These are phyloP conservation scores for Verticillium dahliae DNA, from an alignment of 2,329 filamentous ascomycete species.

Conservation along the genomic window DNA sequence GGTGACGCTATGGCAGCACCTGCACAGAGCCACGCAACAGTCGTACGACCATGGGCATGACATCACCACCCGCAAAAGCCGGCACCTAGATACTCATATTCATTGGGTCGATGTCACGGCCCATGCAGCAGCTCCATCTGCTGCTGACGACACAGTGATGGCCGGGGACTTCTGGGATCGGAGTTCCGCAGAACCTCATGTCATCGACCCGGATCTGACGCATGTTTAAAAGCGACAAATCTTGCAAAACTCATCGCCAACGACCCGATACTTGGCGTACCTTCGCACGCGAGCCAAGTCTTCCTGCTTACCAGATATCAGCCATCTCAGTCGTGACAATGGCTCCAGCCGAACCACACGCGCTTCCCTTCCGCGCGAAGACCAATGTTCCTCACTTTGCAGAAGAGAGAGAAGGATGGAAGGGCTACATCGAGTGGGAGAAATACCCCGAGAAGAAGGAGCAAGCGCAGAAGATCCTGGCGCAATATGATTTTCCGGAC, in stretches of 20 bases:
- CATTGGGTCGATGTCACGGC: not conserved
- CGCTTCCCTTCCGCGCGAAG: not conserved
- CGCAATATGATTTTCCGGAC: not conserved
- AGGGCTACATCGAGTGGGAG: slow-evolving; percentile 62
- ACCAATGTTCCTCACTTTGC: not conserved
- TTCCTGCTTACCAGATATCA: not conserved
- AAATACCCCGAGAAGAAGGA: slow-evolving; percentile 62
- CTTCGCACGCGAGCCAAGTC: not conserved
- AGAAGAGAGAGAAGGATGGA: not conserved
- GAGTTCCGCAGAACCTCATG: not conserved
- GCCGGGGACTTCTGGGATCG: not conserved
- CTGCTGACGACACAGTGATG: not conserved
- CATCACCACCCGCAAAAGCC: not conserved
- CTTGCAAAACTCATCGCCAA: not conserved
- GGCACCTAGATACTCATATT: not conserved
- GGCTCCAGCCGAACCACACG: not conserved
- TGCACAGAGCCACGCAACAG: not conserved
- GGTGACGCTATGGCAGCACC: not conserved
- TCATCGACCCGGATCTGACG: not conserved
- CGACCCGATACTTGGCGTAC: not conserved
- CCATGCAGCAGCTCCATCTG: not conserved
- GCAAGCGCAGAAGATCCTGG: slow-evolving; percentile 45
- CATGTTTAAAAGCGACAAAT: not conserved
- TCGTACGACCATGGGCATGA: not conserved
- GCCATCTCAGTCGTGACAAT: not conserved